Base-by-base conservation (phyloP, 2,329 filamentous ascomycete genomes). In the Beauveria sp. region DNA sequence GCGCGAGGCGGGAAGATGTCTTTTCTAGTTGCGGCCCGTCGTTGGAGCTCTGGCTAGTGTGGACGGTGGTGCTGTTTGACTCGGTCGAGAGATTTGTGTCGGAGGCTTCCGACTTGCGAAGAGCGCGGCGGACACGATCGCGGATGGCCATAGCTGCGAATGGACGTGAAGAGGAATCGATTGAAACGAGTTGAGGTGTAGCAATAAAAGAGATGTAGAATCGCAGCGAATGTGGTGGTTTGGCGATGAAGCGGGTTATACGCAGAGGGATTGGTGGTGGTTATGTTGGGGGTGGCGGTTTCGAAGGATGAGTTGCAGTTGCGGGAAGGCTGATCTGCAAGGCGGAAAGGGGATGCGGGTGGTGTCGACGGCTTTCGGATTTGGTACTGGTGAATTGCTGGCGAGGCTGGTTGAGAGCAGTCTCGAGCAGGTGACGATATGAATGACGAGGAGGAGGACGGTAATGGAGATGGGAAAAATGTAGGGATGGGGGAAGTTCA, bases 81-180 rank as follows among this genome's bases (percentile, higher is more conserved):
- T 72, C 69, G 38, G 70, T 66, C 38, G 75, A 73, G 14, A 73
- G 72, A 45, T 71, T 68, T 63, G 66, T 66, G 48, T 69, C 68
- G 61, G 69, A 71, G 50, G 68, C 67, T 56, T 70, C 67, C 34
- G 75, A 76, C 66, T 70, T 72, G 71, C 74, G 76, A 66, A 76
- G 65, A 43, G 68, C 75, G 66, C 75, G 75, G 64, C 76, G 76
- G 64, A 78, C 72, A 42, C 74, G 73, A 50, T 78, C 75, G 62
- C 76, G 73, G 58, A 78, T 77, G 46, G 76, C 70, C 76, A 78
- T 78, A 66, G n/a, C 18, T 43, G 43, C 80, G 45, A 24, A 31
- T 14, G 43, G 38, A 38, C 6, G 22, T 2, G 38, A n/a, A 53
- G 26, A 28, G 18, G 12, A 14, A 45, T 16, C 6, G 43, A 18